phyloP scores from a whole-genome alignment of 2,329 filamentous ascomycete species.

The Paecilomyces sp. region DNA sequence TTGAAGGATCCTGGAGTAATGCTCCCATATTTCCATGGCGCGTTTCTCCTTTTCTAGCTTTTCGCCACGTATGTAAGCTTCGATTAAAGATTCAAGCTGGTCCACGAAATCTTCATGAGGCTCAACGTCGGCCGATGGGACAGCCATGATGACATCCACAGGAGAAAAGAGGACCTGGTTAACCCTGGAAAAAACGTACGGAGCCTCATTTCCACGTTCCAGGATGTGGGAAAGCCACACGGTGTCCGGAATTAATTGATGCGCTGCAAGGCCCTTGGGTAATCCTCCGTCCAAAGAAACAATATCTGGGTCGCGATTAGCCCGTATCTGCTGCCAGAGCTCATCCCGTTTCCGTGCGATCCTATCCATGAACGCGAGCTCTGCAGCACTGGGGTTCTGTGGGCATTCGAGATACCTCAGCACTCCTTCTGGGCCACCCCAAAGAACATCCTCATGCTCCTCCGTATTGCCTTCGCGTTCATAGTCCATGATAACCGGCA shows the following conservation, averaged over 20 bases:
- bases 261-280: conserved; percentile 9
- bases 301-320: conserved; percentile 2
- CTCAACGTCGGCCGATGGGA: conserved; percentile 1
- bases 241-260: conserved; percentile 4
- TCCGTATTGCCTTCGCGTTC: conserved; percentile 5
- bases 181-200: conserved; percentile 5
- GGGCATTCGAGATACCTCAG: not conserved
- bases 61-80: conserved; percentile 1
- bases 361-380: conserved; percentile 7
- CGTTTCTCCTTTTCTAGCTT: not conserved
- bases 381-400: not conserved
- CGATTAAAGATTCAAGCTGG: conserved; percentile 2
- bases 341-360: conserved; percentile 8
- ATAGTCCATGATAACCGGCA: conserved; percentile 6
- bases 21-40: conserved; percentile 6
- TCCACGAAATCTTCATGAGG: conserved; percentile 5
- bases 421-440: conserved; percentile 1
- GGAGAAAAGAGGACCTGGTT: conserved; percentile 6
- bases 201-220: not conserved
- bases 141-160: not conserved
- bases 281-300: conserved; percentile 1
- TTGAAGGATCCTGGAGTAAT: conserved; percentile 2
- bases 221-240: conserved; percentile 4
- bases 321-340: conserved; percentile 6
- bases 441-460: conserved; percentile 1